Conservation (phyloP, 2,329 filamentous ascomycete genomes). For the Blastomyces silverae region DNA sequence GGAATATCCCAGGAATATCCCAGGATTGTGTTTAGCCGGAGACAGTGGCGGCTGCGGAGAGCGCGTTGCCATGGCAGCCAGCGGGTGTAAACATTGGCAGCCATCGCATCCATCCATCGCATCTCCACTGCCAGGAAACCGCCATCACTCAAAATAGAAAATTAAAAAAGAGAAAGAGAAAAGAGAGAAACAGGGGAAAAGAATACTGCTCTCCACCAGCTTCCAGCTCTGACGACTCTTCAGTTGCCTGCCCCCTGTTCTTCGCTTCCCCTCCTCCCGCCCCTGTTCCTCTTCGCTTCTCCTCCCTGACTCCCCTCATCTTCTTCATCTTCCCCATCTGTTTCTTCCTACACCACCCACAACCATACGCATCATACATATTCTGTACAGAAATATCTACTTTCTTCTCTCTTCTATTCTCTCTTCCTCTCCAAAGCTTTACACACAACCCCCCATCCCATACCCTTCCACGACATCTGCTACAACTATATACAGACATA, state of each 20-base stretch:
- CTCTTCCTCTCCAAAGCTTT: not conserved
- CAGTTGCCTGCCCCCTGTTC: not conserved
- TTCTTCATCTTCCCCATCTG: not conserved
- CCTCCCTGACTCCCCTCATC: not conserved
- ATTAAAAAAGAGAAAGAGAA: too few species aligned
- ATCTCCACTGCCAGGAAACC: not conserved
- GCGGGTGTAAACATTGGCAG: conserved; percentile 31
- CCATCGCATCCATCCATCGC: too few species aligned
- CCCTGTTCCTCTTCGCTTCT: not conserved
- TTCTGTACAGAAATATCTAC: not conserved
- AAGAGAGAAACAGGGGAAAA: too few species aligned
- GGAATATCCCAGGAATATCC: not conserved
- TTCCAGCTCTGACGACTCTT: not conserved
- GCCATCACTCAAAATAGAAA: too few species aligned
- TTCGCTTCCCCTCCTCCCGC: not conserved
- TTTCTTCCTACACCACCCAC: too few species aligned
- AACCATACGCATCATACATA: not conserved
- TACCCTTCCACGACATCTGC: not conserved
- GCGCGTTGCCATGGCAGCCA: conserved; percentile 36
- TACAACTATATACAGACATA: not conserved
- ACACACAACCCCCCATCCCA: too few species aligned
- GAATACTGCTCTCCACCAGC: not conserved
- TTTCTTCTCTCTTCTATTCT: not conserved
- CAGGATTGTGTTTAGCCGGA: not conserved
- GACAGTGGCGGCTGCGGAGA: not conserved